Evolutionary conservation across 2,329 filamentous ascomycete species (phyloP).

Genomic region (Rachicladosporium sp.): DNA sequence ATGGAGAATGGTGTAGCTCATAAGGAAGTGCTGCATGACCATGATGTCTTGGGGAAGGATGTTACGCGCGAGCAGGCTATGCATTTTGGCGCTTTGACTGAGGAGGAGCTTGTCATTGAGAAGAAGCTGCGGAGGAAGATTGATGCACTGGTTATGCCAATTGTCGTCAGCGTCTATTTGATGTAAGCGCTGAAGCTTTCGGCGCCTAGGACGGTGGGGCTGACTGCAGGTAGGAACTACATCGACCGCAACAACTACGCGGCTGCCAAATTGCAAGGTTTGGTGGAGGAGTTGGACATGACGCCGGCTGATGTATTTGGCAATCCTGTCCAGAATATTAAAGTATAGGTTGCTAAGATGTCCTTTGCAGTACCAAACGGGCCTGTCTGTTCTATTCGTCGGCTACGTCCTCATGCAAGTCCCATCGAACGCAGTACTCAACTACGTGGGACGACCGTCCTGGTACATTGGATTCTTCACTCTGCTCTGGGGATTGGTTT

Average conservation of each 20-base stretch:
- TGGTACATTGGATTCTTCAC: constrained; percentile 22
- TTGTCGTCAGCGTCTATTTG: constrained; percentile 1
- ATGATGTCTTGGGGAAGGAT: constrained; percentile 8
- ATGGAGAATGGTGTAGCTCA: constrained; percentile 6
- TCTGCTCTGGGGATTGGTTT: constrained; percentile 25
- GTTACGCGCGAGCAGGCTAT: constrained; percentile 7
- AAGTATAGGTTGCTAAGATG: neutral
- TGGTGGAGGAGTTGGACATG: neutral
- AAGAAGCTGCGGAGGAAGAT: constrained; percentile 4
- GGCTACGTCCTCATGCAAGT: constrained; percentile 26
- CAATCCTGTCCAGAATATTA: neutral
- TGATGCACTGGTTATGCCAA: neutral
- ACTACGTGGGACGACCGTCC: constrained; percentile 22
- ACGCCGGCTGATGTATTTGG: too few relatives aligned
- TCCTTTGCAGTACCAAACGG: constrained; percentile 31
- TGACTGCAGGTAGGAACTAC: constrained; percentile 5
- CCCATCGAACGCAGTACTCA: constrained; percentile 26
- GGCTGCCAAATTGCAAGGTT: constrained; percentile 10
- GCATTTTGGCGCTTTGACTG: constrained; percentile 17
- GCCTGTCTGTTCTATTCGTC: constrained; percentile 32
- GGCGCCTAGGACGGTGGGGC: too few relatives aligned
- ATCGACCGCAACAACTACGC: constrained; percentile 10
- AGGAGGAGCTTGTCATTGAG: constrained; percentile 17
- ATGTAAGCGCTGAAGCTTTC: neutral
- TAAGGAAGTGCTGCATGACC: constrained; percentile 8